Evolutionary conservation across 208 protist genomes (phyloP).

Genomic region (Leishmania tropica): DNA sequence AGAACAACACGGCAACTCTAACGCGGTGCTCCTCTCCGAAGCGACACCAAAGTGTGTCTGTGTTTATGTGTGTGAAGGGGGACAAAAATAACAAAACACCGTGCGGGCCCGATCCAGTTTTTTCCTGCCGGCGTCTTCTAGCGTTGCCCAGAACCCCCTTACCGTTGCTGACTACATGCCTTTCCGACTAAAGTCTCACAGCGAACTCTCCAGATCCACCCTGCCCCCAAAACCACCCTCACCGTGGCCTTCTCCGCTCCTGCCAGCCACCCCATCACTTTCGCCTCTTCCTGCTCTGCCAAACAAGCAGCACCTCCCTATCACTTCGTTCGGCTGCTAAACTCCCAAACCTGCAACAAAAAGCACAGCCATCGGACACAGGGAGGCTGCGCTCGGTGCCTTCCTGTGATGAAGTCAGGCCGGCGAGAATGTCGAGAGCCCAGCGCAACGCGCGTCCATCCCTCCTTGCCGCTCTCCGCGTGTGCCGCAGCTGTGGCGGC

Average conservation of each 20-base stretch:
- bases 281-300: not conserved
- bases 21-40: not conserved
- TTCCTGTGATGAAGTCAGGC: constrained; percentile 20
- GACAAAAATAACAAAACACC: not conserved
- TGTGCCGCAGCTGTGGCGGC: not conserved
- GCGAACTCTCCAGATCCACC: not conserved
- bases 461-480: not conserved
- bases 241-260: not conserved
- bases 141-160: not conserved
- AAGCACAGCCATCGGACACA: constrained; percentile 2
- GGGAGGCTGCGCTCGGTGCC: constrained; percentile 15
- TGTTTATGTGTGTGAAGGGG: too few species aligned
- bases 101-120: not conserved
- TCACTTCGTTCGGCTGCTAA: not conserved
- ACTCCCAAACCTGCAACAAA: not conserved
- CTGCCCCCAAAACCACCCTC: not conserved
- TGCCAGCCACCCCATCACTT: too few species aligned
- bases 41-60: too few species aligned
- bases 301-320: not conserved
- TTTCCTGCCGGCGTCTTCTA: not conserved
- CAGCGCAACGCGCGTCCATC: not conserved
- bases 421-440: not conserved
- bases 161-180: not conserved
- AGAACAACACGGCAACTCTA: not conserved
- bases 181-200: not conserved